Conservation (phyloP, 176 grass and related monocot genomes). For the Aegilops speltoides region DNA sequence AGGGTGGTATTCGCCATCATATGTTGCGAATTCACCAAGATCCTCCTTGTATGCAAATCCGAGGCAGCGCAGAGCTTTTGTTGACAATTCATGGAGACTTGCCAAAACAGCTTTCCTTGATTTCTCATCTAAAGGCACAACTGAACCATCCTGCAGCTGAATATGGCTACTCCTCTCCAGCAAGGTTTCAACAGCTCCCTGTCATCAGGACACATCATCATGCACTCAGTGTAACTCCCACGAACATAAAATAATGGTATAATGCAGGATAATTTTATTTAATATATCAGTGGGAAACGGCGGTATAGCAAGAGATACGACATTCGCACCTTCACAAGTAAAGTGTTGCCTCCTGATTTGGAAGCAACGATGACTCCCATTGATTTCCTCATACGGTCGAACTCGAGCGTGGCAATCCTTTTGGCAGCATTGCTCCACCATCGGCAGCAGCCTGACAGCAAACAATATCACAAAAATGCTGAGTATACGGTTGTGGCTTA, state of each 20-base stretch:
- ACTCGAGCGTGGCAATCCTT: slow-evolving; percentile 87
- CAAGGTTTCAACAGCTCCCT: slow-evolving; percentile 95
- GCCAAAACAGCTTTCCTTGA: slow-evolving; percentile 55
- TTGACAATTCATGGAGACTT: slow-evolving; percentile 87
- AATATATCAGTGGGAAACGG: neutral
- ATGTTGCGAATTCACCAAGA: slow-evolving; percentile 74
- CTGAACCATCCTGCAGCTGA: slow-evolving; percentile 81
- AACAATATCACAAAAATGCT: slow-evolving; percentile 4
- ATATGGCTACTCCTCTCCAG: slow-evolving; percentile 77
- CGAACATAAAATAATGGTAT: neutral
- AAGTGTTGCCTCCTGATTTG: slow-evolving; percentile 66
- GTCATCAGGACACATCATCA: slow-evolving; percentile 33
- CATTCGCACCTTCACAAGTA: slow-evolving; percentile 79
- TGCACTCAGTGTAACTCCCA: neutral
- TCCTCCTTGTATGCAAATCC: slow-evolving; percentile 94
- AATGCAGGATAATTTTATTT: neutral
- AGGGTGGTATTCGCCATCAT: slow-evolving; percentile 91
- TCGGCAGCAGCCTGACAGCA: slow-evolving; percentile 60
- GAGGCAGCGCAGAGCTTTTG: slow-evolving; percentile 87
- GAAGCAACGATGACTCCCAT: slow-evolving; percentile 77
- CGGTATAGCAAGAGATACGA: neutral
- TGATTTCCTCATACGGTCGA: slow-evolving; percentile 84
- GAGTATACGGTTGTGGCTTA: neutral
- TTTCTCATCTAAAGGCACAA: slow-evolving; percentile 69
- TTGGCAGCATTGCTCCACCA: slow-evolving; percentile 75